Evolutionary conservation across 2,329 filamentous ascomycete species (phyloP), one percentile per base, ranked within the genome.

Genomic region (Penicillium sp.): DNA sequence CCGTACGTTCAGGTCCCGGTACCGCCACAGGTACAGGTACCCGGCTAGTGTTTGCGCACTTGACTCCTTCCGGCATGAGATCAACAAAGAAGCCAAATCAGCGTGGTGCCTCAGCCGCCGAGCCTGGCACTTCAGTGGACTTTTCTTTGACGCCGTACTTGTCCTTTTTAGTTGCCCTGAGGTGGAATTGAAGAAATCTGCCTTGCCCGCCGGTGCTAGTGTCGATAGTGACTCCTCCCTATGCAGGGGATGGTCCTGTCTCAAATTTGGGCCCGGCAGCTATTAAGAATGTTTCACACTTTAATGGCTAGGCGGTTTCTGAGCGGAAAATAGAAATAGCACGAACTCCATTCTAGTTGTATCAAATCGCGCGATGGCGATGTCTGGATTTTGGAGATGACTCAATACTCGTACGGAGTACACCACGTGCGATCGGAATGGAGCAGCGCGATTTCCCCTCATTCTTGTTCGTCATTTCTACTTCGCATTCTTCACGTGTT

Each of bases 351-450:
- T 18, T 18, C 18, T 18, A 18, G 18, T 18, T 18, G 18, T 18
- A 18, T 18, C 18, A 2, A 18, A 18, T 18, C 18, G 18, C 18
- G 18, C 29, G 29, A 31, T 31, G 29, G 29, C 29, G 11, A 18
- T 27, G 5, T 27, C 5, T 6, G 24, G 24, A 5, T 27, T 27
- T 27, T 27, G 8, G 24, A 27, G 24, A 8, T 8, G 24, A 27
- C 10, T 11, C 10, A 34, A 14, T 34, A 36, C 14, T 36, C 14
- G 34, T 36, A 36, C 13, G 14, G 34, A 36, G 11, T 36, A 43
- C 31, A 47, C 57, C 57, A 61, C 55, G 55, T 60, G 57, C 21
- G 52, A 59, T 61, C 57, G 55, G 59, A 61, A 61, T 61, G 59
- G 52, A 60, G 57, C 18, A 49, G 22, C 36, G 18, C 16, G 32